Base-by-base conservation (phyloP, 2,329 filamentous ascomycete genomes). In the Ascomycota sp. region DNA sequence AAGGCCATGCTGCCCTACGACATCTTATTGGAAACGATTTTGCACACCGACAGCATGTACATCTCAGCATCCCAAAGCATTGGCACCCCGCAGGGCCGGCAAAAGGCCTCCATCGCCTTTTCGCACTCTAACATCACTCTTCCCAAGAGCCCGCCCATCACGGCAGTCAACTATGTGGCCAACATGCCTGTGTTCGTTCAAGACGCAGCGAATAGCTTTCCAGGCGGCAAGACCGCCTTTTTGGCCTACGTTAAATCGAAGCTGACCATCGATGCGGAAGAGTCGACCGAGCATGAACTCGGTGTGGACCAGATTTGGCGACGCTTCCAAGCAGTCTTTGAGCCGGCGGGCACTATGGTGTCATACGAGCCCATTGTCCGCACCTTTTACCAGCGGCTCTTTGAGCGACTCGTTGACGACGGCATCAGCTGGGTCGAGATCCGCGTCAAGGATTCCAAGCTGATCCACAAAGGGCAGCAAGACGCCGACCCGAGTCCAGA, bases 381-480 rank as follows among this genome's bases (percentile, higher is more conserved):
- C n/a, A 29, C 20, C 3, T 29, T 29, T 7, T 29, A 29, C n/a
- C 27, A 17, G 8, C 27, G 23, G 27, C 27, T 29, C 8, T 29
- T 29, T 12, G 12, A 12, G n/a, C 27, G 27, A 12, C 20, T 29
- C 8, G 27, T 29, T 2, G 27, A 29, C n/a, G 27, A 29, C 12
- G 27, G 27, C 20, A 17, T 29, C 20, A 23, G 11, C 20, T 29
- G 27, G 27, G 27, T 29, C 5, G 27, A 29, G 27, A 29, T 29
- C 5, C 27, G 27, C 7, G 27, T 21, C 2, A 21, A 21, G 8
- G 27, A 21, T 2, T 15, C 20, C 10, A 29, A 23, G n/a, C 20
- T 29, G 7, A 13, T 29, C 20, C 27, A 23, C 11, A 8, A 21
- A n/a, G 27, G 27, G 5, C 10, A 23, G 27, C 20, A 29, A 17